Base-by-base conservation (phyloP, 1,284 basidiomycete species). In the Rhodotorula sp. region DNA sequence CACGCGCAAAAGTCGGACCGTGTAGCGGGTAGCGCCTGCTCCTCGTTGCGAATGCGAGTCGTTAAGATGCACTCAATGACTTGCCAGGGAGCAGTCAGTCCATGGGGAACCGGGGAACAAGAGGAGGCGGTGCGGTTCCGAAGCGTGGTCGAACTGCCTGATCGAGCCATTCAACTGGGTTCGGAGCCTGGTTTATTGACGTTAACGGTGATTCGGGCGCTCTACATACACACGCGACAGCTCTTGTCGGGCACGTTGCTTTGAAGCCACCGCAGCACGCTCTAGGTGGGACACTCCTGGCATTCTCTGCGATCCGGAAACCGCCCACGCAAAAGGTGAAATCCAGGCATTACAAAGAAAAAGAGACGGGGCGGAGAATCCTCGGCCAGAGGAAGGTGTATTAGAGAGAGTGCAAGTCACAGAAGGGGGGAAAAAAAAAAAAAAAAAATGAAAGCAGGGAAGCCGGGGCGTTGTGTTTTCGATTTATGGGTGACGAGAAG, bases 341-440 rank as follows among this genome's bases (percentile, higher is more conserved):
- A 12, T 4, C 37, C 15, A 17, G 5, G 10, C 42, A 46, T 37
- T 26, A 45, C 44, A 59, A 18, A 24, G 14, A 22, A 37, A 29
- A 24, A 37, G 22, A 26, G 49, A 51, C 22, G n/a, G 49, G n/a
- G 30, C 24, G 12, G 33, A 24, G 37, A 26, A 45, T 20, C 54
- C 62, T 53, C 62, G 62, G 62, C 62, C 62, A 64, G 29, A 37
- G 62, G 49, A 20, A 18, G 7, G 45, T 14, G 37, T 10, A 42
- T 22, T 51, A n/a, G 49, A 18, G 20, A n/a, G 49, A n/a, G 49
- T 24, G 49, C 24, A n/a, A 42, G 10, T 42, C 37, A 42, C 37
- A 22, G 22, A 46, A n/a, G 15, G 15, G 26, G 48, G 42, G 42
- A 42, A 22, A 42, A 15, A 33, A 56, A 30, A 6, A 33, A 37